Base-by-base conservation (phyloP, 2,329 filamentous ascomycete species). In the Penicillium sp. region DNA sequence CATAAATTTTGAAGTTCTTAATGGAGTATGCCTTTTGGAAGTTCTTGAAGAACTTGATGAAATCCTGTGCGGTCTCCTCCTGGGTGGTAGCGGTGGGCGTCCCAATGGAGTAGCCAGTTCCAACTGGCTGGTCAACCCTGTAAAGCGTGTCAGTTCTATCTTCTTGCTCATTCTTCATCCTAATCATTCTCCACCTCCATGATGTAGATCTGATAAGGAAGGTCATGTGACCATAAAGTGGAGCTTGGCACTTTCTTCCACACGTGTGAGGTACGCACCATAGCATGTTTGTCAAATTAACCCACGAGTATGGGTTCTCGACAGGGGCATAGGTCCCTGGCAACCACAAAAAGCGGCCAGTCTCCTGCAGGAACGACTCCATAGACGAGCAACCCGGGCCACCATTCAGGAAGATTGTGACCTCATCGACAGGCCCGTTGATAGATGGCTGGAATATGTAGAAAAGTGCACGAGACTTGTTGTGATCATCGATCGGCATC, bases 1-100 rank as follows among this genome's bases (percentile, higher is more conserved):
- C 85, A 73, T 89, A 95, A 25, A 92, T 84, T 66, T 90, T 90
- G 69, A 84, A 86, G 31, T 84, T 84, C 39, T 90, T 83, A 67
- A 91, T 81, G 14, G 78, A 81, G 67, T 92, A 92, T 0, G 86
- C 86, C 42, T 90, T 79, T 59, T 91, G 77, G 67, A 92, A 92
- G 76, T 91, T 91, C 77, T 88, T 88, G 82, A 88, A 92, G 77
- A 92, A 95, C 52, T 89, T 89, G 20, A 90, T 77, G 72, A 94
- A 92, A 64, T 94, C 85, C 34, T 79, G 75, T 0, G 89, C 89
- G 1, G 88, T 82, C 63, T 92, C 89, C 47, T 87, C 84, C 65
- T 92, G 85, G 61, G 82, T 86, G 0, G 78, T 86, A 15, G 88
- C 89, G 1, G 83, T 90, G 4, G 86, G 82, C 0, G 74, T 84